Conservation (phyloP, 129 eudicot species). For the Saussurea involucrata region DNA sequence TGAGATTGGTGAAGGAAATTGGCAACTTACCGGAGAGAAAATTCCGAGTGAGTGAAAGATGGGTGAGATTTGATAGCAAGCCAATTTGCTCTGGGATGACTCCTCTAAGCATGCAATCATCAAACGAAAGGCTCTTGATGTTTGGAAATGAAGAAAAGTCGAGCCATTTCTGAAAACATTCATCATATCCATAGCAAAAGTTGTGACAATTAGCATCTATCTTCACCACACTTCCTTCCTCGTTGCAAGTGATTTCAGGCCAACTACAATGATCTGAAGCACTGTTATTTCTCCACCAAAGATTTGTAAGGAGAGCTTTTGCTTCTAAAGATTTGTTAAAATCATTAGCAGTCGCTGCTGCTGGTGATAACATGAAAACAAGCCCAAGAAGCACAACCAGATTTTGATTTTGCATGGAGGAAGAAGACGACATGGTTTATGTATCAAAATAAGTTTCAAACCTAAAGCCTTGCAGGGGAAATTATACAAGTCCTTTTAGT, state of each 20-base stretch:
- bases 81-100: conserved; percentile 11
- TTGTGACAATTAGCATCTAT: not conserved
- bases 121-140: not conserved
- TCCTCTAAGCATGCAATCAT: not conserved
- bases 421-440: not conserved
- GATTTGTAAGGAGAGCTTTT: not conserved
- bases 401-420: not conserved
- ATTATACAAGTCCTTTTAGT: no score
- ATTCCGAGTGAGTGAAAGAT: not conserved
- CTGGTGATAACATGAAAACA: not conserved
- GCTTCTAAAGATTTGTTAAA: not conserved
- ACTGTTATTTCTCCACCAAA: not conserved
- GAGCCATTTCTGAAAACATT: not conserved
- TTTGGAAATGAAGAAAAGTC: conserved; percentile 16
- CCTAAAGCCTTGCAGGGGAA: no score
- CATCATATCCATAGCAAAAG: not conserved
- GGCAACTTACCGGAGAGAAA: not conserved
- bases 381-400: not conserved
- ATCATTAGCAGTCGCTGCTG: not conserved
- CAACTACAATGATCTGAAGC: not conserved
- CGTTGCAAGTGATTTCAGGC: conserved; percentile 4
- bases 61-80: not conserved
- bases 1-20: conserved; percentile 1
- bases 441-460: no score
- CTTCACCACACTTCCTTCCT: conserved; percentile 7